Evolutionary conservation across 108 stramenopile genomes (phyloP).

Genomic region (Chaetoceros muelleri): DNA sequence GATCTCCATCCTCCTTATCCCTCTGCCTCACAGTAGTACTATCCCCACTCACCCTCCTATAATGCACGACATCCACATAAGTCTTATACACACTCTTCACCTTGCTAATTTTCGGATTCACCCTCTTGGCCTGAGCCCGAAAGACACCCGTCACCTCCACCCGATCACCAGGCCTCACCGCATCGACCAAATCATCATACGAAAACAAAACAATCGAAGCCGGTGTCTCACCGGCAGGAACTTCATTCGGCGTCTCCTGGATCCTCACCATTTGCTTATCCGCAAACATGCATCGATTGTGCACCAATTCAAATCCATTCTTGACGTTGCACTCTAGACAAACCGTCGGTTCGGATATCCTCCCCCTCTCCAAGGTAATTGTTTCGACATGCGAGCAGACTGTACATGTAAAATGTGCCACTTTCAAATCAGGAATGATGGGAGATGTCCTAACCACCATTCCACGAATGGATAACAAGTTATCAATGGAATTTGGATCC

Average conservation of each 20-base stretch:
- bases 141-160: slow-evolving; percentile 96
- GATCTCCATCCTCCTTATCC: slow-evolving; percentile 10
- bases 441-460: slow-evolving; percentile 94
- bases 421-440: slow-evolving; percentile 95
- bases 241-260: slow-evolving; percentile 96
- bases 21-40: slow-evolving; percentile 10
- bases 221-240: slow-evolving; percentile 98
- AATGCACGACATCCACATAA: slow-evolving; percentile 97
- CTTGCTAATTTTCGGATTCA: slow-evolving; percentile 83
- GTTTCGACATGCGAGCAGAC: slow-evolving; percentile 72
- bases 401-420: slow-evolving; percentile 88
- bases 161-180: slow-evolving; percentile 92
- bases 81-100: slow-evolving; percentile 92
- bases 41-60: slow-evolving; percentile 50
- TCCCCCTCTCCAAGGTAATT: slow-evolving; percentile 88
- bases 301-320: slow-evolving; percentile 66
- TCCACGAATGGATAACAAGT: slow-evolving; percentile 82
- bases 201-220: slow-evolving; percentile 89
- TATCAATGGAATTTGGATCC: slow-evolving; percentile 91
- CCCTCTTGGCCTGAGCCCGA: slow-evolving; percentile 84
- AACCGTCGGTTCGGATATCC: slow-evolving; percentile 83
- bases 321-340: slow-evolving; percentile 54
- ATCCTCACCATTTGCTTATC: slow-evolving; percentile 97
- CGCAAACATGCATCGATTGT: slow-evolving; percentile 92
- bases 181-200: slow-evolving; percentile 96